Base-by-base conservation (phyloP, 1,284 basidiomycete species). In the Rhizopogon parksii region DNA sequence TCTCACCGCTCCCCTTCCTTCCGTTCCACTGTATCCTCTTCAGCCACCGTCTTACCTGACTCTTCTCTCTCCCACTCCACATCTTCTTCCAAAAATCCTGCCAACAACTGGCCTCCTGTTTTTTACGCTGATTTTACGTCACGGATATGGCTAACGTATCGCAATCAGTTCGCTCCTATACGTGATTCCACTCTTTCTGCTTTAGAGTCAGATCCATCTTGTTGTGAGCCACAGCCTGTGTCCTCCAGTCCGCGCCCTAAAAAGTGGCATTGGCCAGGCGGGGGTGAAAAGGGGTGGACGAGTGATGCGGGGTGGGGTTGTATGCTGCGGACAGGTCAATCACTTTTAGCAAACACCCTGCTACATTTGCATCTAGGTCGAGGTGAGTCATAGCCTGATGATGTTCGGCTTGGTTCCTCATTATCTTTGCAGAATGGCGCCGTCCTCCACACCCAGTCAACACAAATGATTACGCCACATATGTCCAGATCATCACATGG, bases 241-340 rank as follows among this genome's bases (percentile, higher is more conserved):
- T 49, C 65, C 6, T 67, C 58, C 4, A 65, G 63, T 32, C 71
- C 77, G 49, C 70, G 70, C 49, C 56, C 65, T 15, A 69, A 70
- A 60, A 69, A 68, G 54, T 77, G 75, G 77, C 70, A 71, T 49
- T 79, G 77, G 71, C 71, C 71, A 11, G 63, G 74, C 27, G 66
- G 75, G 1, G 78, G 77, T 0, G 88, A 90, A 62, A 85, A 85
- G 60, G 88, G 87, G 0, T 86, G 92, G 80, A 91, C 86, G n/a
- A 90, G 82, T 57, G 95, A 99, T 72, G 77, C 91, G 0, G 95
- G 95, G 0, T 99, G 95, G 95, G 95, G 95, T 0, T 99, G 95
- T 68, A 98, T 99, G 95, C 69, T 98, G 25, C 73, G 95, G 21
- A 98, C 95, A 0, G 95, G 94, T 0, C 95, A 98, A 71, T 91